Percentiles rank a stretch among this genome's conserved stretches.
Evolutionary conservation across 1,139 yeast genomes (phyloP).

Genomic region (Pichia cactophila): DNA sequence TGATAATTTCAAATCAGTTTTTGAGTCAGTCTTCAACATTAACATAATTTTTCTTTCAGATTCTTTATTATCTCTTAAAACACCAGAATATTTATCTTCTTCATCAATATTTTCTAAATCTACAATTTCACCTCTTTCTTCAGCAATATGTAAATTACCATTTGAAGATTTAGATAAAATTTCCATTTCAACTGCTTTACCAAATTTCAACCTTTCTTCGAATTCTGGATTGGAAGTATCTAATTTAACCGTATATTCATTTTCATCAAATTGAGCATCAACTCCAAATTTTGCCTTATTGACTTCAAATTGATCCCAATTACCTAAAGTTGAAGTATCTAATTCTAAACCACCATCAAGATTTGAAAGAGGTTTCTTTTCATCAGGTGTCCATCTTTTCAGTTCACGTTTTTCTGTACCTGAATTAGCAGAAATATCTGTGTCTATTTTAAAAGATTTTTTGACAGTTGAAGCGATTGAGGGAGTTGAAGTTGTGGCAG

Average conservation of each 20-base stretch:
- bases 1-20: constrained; percentile 2
- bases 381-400: constrained; percentile 82
- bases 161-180: constrained; percentile 60
- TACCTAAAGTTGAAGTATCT: constrained; percentile 15
- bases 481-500: not conserved
- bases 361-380: constrained; percentile 34
- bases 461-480: constrained; percentile 6
- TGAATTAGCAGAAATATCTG: constrained; percentile 54
- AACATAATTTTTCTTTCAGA: constrained; percentile 24
- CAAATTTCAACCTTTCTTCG: constrained; percentile 54
- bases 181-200: constrained; percentile 74
- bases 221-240: constrained; percentile 72
- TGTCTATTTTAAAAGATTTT: constrained; percentile 63
- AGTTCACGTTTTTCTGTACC: constrained; percentile 59
- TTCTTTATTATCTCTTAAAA: constrained; percentile 44
- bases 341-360: not conserved
- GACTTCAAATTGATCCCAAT: constrained; percentile 92
- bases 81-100: constrained; percentile 95
- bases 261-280: constrained; percentile 80
- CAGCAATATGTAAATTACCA: constrained; percentile 76
- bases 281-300: constrained; percentile 87
- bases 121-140: constrained; percentile 73
- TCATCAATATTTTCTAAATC: constrained; percentile 90
- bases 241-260: constrained; percentile 79
- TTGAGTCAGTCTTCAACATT: constrained; percentile 19